Evolutionary conservation across 2,329 filamentous ascomycete genomes (phyloP), one percentile per base, ranked within the genome.

Genomic region (Fusarium pseudonygamai): DNA sequence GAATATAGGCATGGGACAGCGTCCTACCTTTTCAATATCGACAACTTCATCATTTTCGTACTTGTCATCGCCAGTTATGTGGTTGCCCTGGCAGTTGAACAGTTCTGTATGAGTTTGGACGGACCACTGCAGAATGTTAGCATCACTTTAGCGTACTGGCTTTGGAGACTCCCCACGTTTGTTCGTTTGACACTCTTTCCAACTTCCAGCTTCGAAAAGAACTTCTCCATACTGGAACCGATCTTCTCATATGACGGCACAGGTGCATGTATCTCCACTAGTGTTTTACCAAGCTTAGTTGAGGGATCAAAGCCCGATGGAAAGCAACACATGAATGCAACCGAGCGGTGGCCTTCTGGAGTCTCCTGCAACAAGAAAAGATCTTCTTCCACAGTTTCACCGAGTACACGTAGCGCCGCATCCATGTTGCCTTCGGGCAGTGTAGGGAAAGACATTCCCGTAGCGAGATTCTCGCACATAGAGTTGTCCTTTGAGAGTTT

Each of bases 211-310:
- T 82, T 83, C 6, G 76, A 73, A 68, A 90, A 89, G 76, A 86
- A 88, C 11, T 83, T 82, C 77, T 90, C 87, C 87, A 90, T 88
- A 66, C 87, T 89, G 0, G 80, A 75, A 0, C 84, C 87, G 34
- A 90, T 88, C 79, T 86, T 88, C 22, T 87, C 84, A 61, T 88
- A 89, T 2, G 82, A 81, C 1, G 88, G 88, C 42, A 90, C 88
- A 1, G 71, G 71, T 18, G 63, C 53, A 63, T 90, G 88, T 16
- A 28, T 87, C 85, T 47, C 78, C 78, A 26, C 39, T 1, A 90
- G 77, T 15, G 83, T 72, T 70, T 84, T 83, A 6, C 86, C 87
- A 34, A 90, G 78, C 77, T 89, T 89, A 6, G 77, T 52, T 1
- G 84, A 81, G 0, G 87, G 86, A 52, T 88, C 84, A 53, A 89